phyloP scores from a whole-genome alignment of 805 yeast genomes.

The Candida palmyrensis region DNA sequence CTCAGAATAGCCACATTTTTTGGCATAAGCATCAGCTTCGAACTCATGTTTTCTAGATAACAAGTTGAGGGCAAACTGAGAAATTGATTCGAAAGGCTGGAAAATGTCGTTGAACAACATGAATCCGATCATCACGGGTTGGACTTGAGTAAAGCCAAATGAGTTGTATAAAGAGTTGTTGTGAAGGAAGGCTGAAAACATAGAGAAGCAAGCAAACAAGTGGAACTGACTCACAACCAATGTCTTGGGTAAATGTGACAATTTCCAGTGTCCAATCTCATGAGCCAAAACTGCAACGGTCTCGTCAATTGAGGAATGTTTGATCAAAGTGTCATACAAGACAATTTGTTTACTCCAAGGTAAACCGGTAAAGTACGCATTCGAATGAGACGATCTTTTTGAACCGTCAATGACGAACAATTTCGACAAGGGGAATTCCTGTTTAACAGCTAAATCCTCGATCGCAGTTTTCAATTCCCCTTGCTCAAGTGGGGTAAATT shows the following conservation, averaged over 20 bases:
- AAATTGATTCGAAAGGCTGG: constrained; percentile 67
- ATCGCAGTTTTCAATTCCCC: constrained; percentile 83
- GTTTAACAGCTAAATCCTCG: constrained; percentile 68
- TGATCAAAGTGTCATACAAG: constrained; percentile 83
- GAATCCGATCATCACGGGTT: constrained; percentile 81
- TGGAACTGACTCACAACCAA: constrained; percentile 61
- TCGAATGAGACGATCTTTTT: constrained; percentile 91
- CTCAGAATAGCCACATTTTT: constrained; percentile 61
- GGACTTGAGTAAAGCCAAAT: constrained; percentile 63
- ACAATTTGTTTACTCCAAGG: constrained; percentile 98
- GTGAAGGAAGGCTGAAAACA: constrained; percentile 75
- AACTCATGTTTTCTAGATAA: constrained; percentile 85
- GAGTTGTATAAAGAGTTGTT: constrained; percentile 73
- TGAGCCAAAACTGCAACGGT: constrained; percentile 96
- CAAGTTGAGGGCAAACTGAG: constrained; percentile 62
- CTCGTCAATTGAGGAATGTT: constrained; percentile 69
- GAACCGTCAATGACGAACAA: constrained; percentile 95
- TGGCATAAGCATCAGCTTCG: constrained; percentile 89
- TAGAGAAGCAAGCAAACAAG: constrained; percentile 56
- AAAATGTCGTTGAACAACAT: constrained; percentile 71
- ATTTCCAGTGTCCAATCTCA: constrained; percentile 97
- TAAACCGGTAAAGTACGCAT: constrained; percentile 92
- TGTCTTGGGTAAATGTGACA: constrained; percentile 80
- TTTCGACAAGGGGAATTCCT: constrained; percentile 81
- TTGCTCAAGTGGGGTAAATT: constrained; percentile 81